phyloP scores from a whole-genome alignment of 352 stramenopile genomes.

The Paralagenidium karlingii region DNA sequence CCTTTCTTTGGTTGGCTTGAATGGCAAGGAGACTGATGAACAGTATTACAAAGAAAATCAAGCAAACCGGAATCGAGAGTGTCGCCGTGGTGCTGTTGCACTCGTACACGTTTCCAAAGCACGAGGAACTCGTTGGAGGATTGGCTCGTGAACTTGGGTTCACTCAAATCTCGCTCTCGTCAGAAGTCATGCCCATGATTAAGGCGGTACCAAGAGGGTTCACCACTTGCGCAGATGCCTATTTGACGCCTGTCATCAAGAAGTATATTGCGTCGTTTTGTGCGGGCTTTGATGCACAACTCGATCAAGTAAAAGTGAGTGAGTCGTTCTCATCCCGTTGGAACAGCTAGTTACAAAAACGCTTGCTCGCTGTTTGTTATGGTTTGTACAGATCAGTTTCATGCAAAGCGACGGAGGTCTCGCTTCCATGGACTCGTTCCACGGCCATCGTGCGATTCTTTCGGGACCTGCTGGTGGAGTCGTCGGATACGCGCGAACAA shows the following conservation, averaged over 20 bases:
- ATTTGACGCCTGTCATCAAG: conserved; percentile 97
- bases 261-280: conserved; percentile 95
- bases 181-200: conserved; percentile 96
- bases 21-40: background rate
- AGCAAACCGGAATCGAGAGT: conserved; percentile 82
- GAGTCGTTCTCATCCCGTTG: too few relatives aligned
- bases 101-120: conserved; percentile 92
- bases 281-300: conserved; percentile 89
- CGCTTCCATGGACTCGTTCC: conserved; percentile 90
- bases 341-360: background rate
- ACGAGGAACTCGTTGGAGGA: conserved; percentile 85
- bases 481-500: conserved; percentile 96
- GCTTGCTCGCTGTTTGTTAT: background rate
- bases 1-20: background rate
- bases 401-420: conserved; percentile 99
- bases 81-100: conserved; percentile 94
- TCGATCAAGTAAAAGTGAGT: conserved; percentile 83
- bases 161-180: conserved; percentile 85
- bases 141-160: conserved; percentile 91
- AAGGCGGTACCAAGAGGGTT: conserved; percentile 95
- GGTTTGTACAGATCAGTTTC: conserved; percentile 95
- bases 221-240: conserved; percentile 95
- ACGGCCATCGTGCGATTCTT: conserved; percentile 88
- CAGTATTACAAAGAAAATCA: conserved; percentile 15
- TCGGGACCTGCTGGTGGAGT: conserved; percentile 91